Conservation (phyloP, 805 yeast species). For the Wickerhamiella spandovensis region DNA sequence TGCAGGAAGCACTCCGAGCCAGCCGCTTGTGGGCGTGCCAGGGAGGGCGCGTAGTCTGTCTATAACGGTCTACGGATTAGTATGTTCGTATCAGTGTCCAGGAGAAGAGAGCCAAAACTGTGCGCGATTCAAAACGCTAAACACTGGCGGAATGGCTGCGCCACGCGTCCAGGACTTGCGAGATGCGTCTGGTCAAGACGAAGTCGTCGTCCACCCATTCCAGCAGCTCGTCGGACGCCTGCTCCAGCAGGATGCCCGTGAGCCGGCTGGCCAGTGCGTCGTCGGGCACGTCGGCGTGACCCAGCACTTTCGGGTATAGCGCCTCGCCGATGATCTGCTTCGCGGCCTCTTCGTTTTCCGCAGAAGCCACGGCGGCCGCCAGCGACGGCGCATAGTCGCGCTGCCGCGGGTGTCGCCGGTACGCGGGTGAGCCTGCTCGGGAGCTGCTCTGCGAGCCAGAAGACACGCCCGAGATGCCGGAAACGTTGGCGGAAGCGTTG, state of each 20-base stretch:
- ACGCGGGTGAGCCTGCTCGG: not conserved
- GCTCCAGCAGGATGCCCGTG: slow-evolving; percentile 90
- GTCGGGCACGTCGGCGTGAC: slow-evolving; percentile 63
- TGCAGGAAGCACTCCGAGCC: too few species aligned
- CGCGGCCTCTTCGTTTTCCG: slow-evolving; percentile 31
- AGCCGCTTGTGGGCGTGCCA: too few species aligned
- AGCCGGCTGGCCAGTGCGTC: slow-evolving; percentile 82
- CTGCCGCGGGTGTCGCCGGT: slow-evolving; percentile 5
- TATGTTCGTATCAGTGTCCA: not conserved
- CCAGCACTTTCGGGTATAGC: slow-evolving; percentile 70
- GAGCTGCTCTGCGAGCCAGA: not conserved
- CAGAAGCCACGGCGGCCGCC: slow-evolving; percentile 36
- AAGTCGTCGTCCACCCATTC: slow-evolving; percentile 76
- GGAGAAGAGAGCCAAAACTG: too few species aligned
- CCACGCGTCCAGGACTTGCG: slow-evolving; percentile 58
- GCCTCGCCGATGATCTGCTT: slow-evolving; percentile 61
- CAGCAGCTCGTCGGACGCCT: slow-evolving; percentile 73
- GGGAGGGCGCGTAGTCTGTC: too few species aligned
- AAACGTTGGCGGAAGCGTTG: too few species aligned
- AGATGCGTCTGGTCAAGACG: slow-evolving; percentile 69
- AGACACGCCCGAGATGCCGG: too few species aligned
- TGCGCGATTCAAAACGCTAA: not conserved
- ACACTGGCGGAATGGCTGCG: not conserved
- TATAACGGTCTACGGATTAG: too few species aligned
- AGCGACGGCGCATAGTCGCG: slow-evolving; percentile 27